Evolutionary conservation across 2,329 filamentous ascomycete genomes (phyloP).

Genomic region (Cytospora schulzeri): DNA sequence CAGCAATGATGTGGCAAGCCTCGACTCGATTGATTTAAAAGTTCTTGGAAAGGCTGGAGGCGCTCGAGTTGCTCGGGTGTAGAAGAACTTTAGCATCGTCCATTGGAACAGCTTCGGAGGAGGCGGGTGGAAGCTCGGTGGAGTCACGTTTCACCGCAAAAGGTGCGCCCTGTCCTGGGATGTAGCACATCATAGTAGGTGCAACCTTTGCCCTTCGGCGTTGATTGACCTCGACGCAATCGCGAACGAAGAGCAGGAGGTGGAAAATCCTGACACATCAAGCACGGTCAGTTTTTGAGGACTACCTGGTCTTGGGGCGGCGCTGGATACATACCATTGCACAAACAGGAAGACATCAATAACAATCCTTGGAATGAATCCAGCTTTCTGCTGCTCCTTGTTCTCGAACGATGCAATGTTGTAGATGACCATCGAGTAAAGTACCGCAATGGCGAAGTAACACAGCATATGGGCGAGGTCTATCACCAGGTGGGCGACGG

Average conservation of each 20-base stretch:
- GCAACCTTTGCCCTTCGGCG: background rate
- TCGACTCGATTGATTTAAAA: background rate
- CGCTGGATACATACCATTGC: background rate
- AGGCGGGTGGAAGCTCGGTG: no score
- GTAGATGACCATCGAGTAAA: no score
- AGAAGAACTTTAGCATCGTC: background rate
- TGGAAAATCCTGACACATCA: background rate
- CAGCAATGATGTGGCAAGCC: no score
- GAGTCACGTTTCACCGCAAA: no score
- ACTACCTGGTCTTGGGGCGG: accelerated
- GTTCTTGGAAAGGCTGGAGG: background rate
- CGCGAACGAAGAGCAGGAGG: background rate
- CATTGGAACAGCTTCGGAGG: background rate
- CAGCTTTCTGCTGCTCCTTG: background rate
- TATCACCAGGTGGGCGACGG: background rate
- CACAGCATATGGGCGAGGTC: background rate
- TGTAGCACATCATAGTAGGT: background rate
- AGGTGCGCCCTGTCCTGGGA: no score
- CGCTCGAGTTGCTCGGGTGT: background rate
- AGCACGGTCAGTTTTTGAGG: background rate
- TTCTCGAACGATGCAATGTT: no score
- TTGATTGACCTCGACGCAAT: conserved; percentile 5
- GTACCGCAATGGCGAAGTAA: background rate
- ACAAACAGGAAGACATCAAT: background rate
- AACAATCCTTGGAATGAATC: background rate